Base-by-base conservation (phyloP, 306 rosid species). In the Geum urbanum region DNA sequence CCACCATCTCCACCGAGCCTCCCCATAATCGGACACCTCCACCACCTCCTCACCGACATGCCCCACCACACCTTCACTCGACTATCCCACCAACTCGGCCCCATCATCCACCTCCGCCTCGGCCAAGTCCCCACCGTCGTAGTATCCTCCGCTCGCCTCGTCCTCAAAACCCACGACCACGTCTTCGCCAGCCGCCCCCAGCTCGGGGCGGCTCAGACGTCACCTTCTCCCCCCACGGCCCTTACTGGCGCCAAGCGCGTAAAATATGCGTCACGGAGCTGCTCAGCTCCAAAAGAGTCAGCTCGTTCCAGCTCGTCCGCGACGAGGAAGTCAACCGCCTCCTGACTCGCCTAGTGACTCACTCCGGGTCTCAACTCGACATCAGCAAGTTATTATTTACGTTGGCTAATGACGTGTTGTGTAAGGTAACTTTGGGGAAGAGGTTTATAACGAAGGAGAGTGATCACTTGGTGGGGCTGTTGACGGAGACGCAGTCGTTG, bases 151-250 rank as follows among this genome's bases (percentile, higher is more conserved):
- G 55, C 83, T 6, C 72, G 61, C n/a, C n/a, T n/a, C n/a, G n/a
- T n/a, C n/a, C n/a, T n/a, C n/a, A n/a, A n/a, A n/a, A n/a, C n/a
- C n/a, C n/a, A n/a, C n/a, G n/a, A n/a, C n/a, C n/a, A n/a, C n/a
- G n/a, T n/a, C n/a, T n/a, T n/a, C n/a, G n/a, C n/a, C n/a, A n/a
- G n/a, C n/a, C n/a, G n/a, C n/a, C n/a, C n/a, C n/a, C n/a, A n/a
- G n/a, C n/a, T n/a, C n/a, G n/a, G n/a, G n/a, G n/a, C n/a, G n/a
- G 81, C 77, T 78, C 83, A 8, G 83, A 82, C 63, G 66, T 82
- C 13, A 79, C 70, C 16, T 82, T 78, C 80, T 82, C 86, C 13
- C 80, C 80, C 47, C 67, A 78, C 73, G 81, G 83, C 4, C 75
- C 86, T 2, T 78, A 82, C 32, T 27, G 32, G 32, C 32, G 32